phyloP scores from a whole-genome alignment of 257 asterid genomes.

The Lithospermum erythrorhizon region DNA sequence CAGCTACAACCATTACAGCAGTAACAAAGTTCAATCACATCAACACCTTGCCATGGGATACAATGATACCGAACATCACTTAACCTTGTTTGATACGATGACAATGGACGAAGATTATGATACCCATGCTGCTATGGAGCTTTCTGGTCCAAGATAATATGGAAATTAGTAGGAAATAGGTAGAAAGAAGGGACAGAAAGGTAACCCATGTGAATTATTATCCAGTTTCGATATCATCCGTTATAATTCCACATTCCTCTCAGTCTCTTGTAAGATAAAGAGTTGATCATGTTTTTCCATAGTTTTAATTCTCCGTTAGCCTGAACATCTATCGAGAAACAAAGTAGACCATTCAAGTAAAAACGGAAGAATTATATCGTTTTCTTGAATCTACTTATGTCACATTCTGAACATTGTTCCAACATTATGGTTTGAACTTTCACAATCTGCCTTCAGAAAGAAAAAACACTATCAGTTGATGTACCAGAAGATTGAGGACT shows the following conservation, averaged over 20 bases:
- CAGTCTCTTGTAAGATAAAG: neutral
- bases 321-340: no score
- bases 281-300: neutral
- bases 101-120: constrained; percentile 78
- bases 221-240: neutral
- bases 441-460: neutral
- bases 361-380: neutral
- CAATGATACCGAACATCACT: constrained; percentile 36
- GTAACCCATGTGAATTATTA: constrained; percentile 8
- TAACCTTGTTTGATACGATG: constrained; percentile 53
- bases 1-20: constrained; percentile 21
- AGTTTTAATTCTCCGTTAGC: no score
- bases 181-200: constrained; percentile 8
- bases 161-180: constrained; percentile 1
- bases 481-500: constrained; percentile 1
- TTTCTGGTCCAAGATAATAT: constrained; percentile 80
- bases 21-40: constrained; percentile 14
- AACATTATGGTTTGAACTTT: neutral
- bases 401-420: neutral
- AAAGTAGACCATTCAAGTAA: no score
- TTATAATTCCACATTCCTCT: constrained; percentile 2
- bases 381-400: neutral
- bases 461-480: constrained; percentile 3
- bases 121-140: constrained; percentile 91
- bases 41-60: constrained; percentile 15